Percentiles rank a stretch among this genome's conserved stretches.
phyloP scores from a whole-genome alignment of 1,284 basidiomycete genomes.

The Stygiomarasmius scandens region DNA sequence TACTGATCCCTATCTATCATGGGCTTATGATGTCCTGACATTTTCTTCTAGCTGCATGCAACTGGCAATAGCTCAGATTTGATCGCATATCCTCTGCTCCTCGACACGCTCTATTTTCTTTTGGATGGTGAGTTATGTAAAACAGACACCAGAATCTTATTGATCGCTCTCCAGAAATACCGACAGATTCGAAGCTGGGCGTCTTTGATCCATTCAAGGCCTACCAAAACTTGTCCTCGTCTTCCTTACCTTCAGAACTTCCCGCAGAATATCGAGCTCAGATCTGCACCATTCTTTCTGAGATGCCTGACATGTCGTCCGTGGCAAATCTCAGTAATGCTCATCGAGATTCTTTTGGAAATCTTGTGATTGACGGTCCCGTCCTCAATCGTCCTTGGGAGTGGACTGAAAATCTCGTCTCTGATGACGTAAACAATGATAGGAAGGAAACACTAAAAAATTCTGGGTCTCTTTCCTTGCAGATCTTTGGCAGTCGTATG shows the following conservation, averaged over 20 bases:
- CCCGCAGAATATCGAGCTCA: constrained; percentile 59
- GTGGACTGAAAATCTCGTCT: constrained; percentile 75
- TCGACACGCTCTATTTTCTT: constrained; percentile 74
- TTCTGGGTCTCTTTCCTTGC: constrained; percentile 70
- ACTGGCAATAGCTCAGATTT: constrained; percentile 52
- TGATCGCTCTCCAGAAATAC: constrained; percentile 51
- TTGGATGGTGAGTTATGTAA: constrained; percentile 60
- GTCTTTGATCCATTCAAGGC: constrained; percentile 62
- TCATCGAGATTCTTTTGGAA: constrained; percentile 54
- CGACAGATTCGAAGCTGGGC: constrained; percentile 54
- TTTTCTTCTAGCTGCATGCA: constrained; percentile 47
- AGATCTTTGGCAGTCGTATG: constrained; percentile 63
- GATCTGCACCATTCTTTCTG: constrained; percentile 57
- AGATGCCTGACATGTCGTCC: constrained; percentile 50
- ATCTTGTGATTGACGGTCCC: constrained; percentile 47
- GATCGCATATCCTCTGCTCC: constrained; percentile 61
- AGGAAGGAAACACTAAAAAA: constrained; percentile 55
- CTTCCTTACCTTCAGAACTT: constrained; percentile 58
- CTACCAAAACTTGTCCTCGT: constrained; percentile 54
- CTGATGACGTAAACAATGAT: constrained; percentile 41
- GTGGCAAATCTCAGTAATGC: constrained; percentile 61
- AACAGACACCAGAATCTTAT: background rate
- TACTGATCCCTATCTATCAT: constrained; percentile 36
- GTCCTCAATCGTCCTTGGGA: constrained; percentile 82
- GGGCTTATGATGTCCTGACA: constrained; percentile 8